Evolutionary conservation across 2,329 filamentous ascomycete genomes (phyloP).

Genomic region (Fusarium sp.): DNA sequence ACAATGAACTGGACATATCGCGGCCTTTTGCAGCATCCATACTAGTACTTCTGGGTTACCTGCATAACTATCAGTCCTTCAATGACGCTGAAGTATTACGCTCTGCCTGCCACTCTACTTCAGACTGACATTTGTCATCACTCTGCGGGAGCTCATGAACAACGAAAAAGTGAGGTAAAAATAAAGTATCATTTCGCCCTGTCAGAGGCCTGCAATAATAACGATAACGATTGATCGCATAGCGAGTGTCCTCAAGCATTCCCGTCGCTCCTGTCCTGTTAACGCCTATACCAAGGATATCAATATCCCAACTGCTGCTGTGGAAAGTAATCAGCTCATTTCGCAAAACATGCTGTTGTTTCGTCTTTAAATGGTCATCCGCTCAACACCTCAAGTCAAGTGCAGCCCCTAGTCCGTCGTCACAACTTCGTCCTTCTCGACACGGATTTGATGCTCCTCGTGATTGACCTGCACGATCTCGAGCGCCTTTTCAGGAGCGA

Average conservation of each 20-base stretch:
- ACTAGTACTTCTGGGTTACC: background rate
- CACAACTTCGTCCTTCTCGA: slow-evolving; percentile 83
- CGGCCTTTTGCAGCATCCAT: background rate
- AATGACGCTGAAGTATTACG: background rate
- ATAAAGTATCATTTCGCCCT: background rate
- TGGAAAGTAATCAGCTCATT: slow-evolving; percentile 10
- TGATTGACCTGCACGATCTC: slow-evolving; percentile 73
- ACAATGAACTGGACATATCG: background rate
- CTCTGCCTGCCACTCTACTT: background rate
- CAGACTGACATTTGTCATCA: background rate
- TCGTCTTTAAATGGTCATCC: slow-evolving; percentile 14
- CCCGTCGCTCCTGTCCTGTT: slow-evolving; percentile 33
- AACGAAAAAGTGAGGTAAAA: background rate
- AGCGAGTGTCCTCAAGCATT: slow-evolving; percentile 32
- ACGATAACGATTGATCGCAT: slow-evolving; percentile 8
- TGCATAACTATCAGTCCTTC: background rate
- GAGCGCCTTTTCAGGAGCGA: slow-evolving; percentile 75
- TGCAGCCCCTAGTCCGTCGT: slow-evolving; percentile 49
- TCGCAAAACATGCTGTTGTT: slow-evolving; percentile 25
- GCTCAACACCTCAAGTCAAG: background rate
- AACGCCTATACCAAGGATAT: slow-evolving; percentile 36
- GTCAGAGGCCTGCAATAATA: slow-evolving; percentile 6
- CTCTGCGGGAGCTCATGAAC: background rate
- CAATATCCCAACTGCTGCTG: slow-evolving; percentile 17
- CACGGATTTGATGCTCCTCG: slow-evolving; percentile 56